Base-by-base conservation (phyloP, 371 early-diverging fungal genomes). In the Mycotypha africana region DNA sequence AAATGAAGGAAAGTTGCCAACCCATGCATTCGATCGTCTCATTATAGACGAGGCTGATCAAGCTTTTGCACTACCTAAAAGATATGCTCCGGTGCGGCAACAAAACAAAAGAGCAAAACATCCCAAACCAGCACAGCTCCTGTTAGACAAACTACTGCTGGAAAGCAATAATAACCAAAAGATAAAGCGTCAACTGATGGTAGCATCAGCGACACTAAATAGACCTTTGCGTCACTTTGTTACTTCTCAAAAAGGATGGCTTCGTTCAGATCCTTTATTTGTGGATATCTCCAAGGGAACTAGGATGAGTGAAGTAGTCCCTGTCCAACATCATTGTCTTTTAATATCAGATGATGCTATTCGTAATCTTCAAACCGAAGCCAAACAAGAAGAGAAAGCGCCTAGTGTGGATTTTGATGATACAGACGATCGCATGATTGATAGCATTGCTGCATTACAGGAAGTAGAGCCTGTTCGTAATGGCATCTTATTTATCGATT, bases 31-130 rank as follows among this genome's bases (percentile, higher is more conserved):
- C 9, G 72, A 84, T 30, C 71, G 74, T 2, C 39, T 91, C 2
- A 70, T 86, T 0, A 41, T 92, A 25, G 92, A 91, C 46, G 92
- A 91, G 53, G 86, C 78, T 0, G 92, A 92, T 50, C 80, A 83
- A 57, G 72, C 88, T 12, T 60, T 89, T 10, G 58, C 75, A 15
- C 56, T 85, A 2, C 81, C 81, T 2, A 60, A 60, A 39, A 71
- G 88, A 0, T 83, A 73, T 55, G 85, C 80, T 0, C 59, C 83
- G 1, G 36, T 67, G 11, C 67, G 60, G 14, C 59, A 78, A 38
- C 70, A 79, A 34, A 26, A 38, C 12, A 67, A 68, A 19, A 68
- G 85, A 2, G 40, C 60, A n/a, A 31, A 38, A 0, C 85, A 91
- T 53, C 88, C 89, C 4, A 77, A 80, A 38, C 79, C 85, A 7